A percentile compares a stretch with the other conserved stretches of the same genome.
These are phyloP conservation scores for Ogataea angusta DNA, from an alignment of 805 yeast genomes.

Conservation along the genomic window DNA sequence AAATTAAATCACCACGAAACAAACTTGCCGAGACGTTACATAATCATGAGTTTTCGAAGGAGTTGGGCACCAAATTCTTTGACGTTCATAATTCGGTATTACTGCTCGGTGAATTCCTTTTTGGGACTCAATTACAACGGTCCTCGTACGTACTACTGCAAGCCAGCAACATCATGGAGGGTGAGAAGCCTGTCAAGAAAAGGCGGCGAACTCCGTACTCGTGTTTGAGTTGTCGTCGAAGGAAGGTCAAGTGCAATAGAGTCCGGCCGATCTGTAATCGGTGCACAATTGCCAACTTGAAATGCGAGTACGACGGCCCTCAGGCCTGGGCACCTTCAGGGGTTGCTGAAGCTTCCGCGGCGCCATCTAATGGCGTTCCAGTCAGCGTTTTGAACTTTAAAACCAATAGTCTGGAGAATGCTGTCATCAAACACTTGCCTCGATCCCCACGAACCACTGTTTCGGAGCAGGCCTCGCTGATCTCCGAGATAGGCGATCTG, in stretches of 20 bases:
- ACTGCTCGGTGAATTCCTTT: conserved; percentile 8
- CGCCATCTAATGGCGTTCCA: neutral
- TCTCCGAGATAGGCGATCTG: conserved; percentile 10
- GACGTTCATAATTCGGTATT: neutral
- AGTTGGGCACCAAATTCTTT: neutral
- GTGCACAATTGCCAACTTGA: conserved; percentile 16
- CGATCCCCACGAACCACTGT: neutral
- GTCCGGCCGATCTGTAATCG: conserved; percentile 21
- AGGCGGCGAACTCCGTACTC: conserved; percentile 26
- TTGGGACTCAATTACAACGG: conserved; percentile 1
- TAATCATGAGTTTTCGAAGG: neutral
- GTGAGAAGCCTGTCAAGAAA: conserved; percentile 10
- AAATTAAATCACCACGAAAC: too few species aligned
- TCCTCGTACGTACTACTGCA: neutral
- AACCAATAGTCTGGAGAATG: neutral
- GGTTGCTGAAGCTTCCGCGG: neutral
- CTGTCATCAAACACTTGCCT: neutral
- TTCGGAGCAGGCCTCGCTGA: neutral
- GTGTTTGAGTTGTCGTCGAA: conserved; percentile 22
- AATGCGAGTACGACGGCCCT: conserved; percentile 25
- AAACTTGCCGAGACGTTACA: neutral
- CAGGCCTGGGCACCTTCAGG: conserved; percentile 12
- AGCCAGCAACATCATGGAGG: neutral
- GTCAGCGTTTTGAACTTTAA: neutral
- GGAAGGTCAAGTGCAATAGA: conserved; percentile 28